Percentiles rank a stretch among this genome's conserved stretches.
Conservation (phyloP, 495 filamentous ascomycete species). For the Cladorrhinum samala region DNA sequence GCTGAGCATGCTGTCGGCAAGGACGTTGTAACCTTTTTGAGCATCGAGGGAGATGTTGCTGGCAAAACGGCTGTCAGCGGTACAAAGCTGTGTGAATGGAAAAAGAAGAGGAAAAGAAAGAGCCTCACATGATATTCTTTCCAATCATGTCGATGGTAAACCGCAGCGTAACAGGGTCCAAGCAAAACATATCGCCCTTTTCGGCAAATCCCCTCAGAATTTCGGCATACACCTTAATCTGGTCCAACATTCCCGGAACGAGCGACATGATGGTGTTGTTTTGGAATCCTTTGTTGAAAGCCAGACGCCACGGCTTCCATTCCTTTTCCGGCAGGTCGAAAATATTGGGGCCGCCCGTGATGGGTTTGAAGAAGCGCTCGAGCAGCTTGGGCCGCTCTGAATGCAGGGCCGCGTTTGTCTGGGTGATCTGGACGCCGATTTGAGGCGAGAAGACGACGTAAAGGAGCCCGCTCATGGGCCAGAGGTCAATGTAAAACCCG, state of each 20-base stretch:
- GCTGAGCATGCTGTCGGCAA: neutral
- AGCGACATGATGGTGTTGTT: slow-evolving; percentile 34
- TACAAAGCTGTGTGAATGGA: neutral
- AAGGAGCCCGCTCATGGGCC: neutral
- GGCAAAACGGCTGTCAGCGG: neutral
- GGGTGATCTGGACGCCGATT: neutral
- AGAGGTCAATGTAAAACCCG: neutral
- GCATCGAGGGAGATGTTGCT: neutral
- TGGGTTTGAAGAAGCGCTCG: slow-evolving; percentile 23
- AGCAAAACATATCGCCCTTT: slow-evolving; percentile 26
- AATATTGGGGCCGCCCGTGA: slow-evolving; percentile 31
- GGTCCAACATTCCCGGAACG: slow-evolving; percentile 37
- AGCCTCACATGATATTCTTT: neutral
- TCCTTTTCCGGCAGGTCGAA: slow-evolving; percentile 29
- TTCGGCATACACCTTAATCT: slow-evolving; percentile 29
- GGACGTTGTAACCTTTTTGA: neutral
- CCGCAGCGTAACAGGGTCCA: slow-evolving; percentile 19
- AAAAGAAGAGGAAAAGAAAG: neutral
- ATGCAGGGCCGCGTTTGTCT: neutral
- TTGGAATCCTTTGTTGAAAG: slow-evolving; percentile 46
- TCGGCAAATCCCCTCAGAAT: slow-evolving; percentile 24
- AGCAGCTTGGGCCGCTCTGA: neutral
- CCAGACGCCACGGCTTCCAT: slow-evolving; percentile 37
- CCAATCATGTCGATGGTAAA: neutral
- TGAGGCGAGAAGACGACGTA: neutral